Conservation (phyloP, 345 rosid species). For the Eucalyptus fibrosa region DNA sequence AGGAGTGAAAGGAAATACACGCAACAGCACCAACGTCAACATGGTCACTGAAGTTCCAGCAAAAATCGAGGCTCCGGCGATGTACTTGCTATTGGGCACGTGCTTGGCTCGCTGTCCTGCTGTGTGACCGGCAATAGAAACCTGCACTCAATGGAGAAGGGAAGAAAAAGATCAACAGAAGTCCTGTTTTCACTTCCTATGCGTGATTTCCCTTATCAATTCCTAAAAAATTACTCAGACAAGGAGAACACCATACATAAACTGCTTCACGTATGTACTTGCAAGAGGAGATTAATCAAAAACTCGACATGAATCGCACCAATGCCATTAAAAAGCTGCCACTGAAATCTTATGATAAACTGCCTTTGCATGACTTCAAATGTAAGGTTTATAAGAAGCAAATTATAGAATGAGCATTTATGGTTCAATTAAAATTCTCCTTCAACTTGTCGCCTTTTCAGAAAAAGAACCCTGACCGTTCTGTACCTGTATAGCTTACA, state of each 20-base stretch:
- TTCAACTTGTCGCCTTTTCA: background rate
- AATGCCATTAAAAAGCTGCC: background rate
- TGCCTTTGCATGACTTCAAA: background rate
- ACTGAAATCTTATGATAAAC: background rate
- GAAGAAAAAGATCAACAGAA: background rate
- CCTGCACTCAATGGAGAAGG: background rate
- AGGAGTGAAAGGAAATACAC: constrained; percentile 85
- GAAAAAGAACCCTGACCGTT: background rate
- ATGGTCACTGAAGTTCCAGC: constrained; percentile 57
- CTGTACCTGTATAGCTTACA: background rate
- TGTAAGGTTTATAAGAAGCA: background rate
- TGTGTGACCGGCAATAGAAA: constrained; percentile 52
- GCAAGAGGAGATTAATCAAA: background rate
- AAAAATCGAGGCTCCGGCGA: constrained; percentile 68
- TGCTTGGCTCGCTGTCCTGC: constrained; percentile 79
- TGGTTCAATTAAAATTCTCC: background rate
- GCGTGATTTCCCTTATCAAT: background rate
- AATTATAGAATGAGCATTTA: background rate
- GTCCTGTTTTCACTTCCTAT: background rate
- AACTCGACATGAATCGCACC: background rate
- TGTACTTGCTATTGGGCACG: constrained; percentile 60
- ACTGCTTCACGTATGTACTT: background rate
- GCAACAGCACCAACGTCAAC: constrained; percentile 43
- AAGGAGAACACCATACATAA: background rate
- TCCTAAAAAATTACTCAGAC: background rate